Evolutionary conservation across 1,284 basidiomycete genomes (phyloP), one percentile per base, ranked within the genome.

Genomic region (Mrakiaceae sp.): DNA sequence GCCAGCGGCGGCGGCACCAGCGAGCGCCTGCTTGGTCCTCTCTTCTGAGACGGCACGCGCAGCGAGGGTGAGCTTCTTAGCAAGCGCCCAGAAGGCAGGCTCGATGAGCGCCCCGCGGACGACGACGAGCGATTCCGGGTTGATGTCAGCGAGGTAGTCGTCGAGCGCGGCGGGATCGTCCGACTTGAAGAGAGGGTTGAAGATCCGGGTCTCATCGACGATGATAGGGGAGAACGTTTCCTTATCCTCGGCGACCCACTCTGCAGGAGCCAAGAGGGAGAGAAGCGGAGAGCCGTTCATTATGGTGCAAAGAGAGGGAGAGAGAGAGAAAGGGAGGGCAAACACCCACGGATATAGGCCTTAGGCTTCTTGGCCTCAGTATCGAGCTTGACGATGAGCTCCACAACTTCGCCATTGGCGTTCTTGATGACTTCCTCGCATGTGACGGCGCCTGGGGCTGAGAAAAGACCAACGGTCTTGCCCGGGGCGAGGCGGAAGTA

Each of bases 401-500:
- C 91, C 4, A 80, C 80, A 8, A 95, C 86, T 60, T 84, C 78
- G 43, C 90, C 88, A 0, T 84, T 84, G 1, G 74, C 72, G 75
- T 96, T 87, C 3, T 81, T 86, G 76, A 85, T 87, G 81, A 87
- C 90, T 8, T 88, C 90, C 11, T 84, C 87, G 77, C 91, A 96
- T n/a, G 90, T 94, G 74, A 99, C 89, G 6, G 94, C 91, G 76
- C 86, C 80, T 4, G 94, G 93, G n/a, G 87, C 93, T 76, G 95
- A 88, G 81, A 98, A 94, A 46, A 99, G 80, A 42, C 96, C 96
- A 54, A 98, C 95, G 0, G 90, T 91, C 80, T 97, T 97, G 55
- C 93, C 93, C 3, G 96, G 96, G 3, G 94, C 93, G 53, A 99
- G 84, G 39, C 96, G 87, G 85, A 96, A 98, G 79, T 97, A 99